A percentile compares a stretch with the other conserved stretches of the same genome.
Evolutionary conservation across 768 basidiomycete genomes (phyloP).

Genomic region (Thelephora ganbajun): DNA sequence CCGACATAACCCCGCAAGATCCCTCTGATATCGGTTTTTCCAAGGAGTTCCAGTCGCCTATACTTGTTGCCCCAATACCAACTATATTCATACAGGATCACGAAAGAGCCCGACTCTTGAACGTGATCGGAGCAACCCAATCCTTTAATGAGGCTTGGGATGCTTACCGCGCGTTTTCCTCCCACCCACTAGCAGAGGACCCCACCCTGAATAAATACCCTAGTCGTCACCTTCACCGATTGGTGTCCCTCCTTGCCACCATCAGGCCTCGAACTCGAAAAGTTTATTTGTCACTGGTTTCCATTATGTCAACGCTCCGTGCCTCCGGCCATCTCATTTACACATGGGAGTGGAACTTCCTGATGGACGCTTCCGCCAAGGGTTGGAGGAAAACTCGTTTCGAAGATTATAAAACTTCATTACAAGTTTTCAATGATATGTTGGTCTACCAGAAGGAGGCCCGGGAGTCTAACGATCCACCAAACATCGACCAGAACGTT

Average conservation of each 20-base stretch:
- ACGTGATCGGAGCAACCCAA: constrained; percentile 20
- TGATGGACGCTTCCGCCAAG: constrained; percentile 53
- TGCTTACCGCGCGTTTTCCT: constrained; percentile 25
- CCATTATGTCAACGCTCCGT: constrained; percentile 47
- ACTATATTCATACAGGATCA: background rate
- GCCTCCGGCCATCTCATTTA: constrained; percentile 38
- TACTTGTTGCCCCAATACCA: background rate
- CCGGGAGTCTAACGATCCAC: background rate
- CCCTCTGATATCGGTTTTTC: background rate
- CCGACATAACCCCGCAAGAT: background rate
- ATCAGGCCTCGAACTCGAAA: constrained; percentile 41
- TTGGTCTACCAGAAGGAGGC: constrained; percentile 9
- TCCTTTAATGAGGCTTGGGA: constrained; percentile 25
- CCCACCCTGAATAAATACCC: constrained; percentile 14
- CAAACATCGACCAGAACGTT: background rate
- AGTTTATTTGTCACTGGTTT: constrained; percentile 51
- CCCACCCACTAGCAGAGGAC: background rate
- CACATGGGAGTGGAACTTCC: constrained; percentile 61
- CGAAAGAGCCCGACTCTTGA: constrained; percentile 9
- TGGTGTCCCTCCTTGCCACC: constrained; percentile 44
- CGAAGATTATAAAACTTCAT: constrained; percentile 44
- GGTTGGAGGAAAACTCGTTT: constrained; percentile 45
- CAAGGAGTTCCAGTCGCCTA: background rate
- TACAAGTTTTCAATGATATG: constrained; percentile 51
- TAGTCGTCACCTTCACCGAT: constrained; percentile 38